phyloP scores from a whole-genome alignment of 2,329 filamentous ascomycete genomes.

The Beauveria caledonica region DNA sequence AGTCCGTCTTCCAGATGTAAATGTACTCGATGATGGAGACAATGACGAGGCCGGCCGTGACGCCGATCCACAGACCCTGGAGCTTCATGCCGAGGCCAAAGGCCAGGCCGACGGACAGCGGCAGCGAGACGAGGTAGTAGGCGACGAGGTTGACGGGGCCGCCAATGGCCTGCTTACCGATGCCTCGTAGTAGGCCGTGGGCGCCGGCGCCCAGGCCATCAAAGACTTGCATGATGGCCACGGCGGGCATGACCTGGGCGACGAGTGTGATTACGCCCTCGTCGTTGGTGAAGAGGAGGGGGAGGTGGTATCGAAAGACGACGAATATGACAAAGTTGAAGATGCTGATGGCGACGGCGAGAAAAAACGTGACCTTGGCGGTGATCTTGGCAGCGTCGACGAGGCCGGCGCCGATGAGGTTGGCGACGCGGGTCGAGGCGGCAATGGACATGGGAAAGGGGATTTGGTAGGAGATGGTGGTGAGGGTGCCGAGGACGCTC shows the following conservation, averaged over 20 bases:
- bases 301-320: slow-evolving; percentile 62
- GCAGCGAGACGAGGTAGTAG: slow-evolving; percentile 82
- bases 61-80: slow-evolving; percentile 72
- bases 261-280: slow-evolving; percentile 60
- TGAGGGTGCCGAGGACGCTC: slow-evolving; percentile 71
- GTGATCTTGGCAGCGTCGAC: slow-evolving; percentile 72
- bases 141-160: slow-evolving; percentile 80
- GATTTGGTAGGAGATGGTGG: slow-evolving; percentile 77
- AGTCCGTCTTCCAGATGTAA: slow-evolving; percentile 44
- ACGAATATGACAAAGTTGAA: slow-evolving; percentile 68
- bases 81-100: slow-evolving; percentile 74
- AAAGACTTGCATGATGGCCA: slow-evolving; percentile 83
- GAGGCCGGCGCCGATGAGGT: slow-evolving; percentile 81
- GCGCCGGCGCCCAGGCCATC: slow-evolving; percentile 73
- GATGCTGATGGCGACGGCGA: slow-evolving; percentile 62
- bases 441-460: slow-evolving; percentile 89
- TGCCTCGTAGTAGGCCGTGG: slow-evolving; percentile 76
- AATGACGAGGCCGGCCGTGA: slow-evolving; percentile 61
- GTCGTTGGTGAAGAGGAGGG: slow-evolving; percentile 70
- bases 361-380: slow-evolving; percentile 60
- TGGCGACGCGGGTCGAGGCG: slow-evolving; percentile 79
- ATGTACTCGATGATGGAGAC: slow-evolving; percentile 46
- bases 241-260: slow-evolving; percentile 64
- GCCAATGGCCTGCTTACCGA: slow-evolving; percentile 83
- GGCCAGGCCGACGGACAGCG: slow-evolving; percentile 68